Conservation (phyloP, 306 rosid genomes). For the Malus sylvestris region DNA sequence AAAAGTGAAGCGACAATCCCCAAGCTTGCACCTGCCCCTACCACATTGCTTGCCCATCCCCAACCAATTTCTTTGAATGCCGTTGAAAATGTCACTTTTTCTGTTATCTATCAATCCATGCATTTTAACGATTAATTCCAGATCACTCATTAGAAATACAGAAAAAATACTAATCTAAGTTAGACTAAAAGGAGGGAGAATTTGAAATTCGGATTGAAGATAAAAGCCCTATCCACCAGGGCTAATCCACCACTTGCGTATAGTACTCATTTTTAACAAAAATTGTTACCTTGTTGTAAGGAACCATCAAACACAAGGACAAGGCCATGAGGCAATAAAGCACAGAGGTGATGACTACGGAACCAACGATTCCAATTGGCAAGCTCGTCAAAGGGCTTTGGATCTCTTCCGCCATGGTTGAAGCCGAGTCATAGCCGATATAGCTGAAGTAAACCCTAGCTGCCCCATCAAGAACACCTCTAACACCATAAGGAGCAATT, state of each 20-base stretch:
- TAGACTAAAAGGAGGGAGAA: background rate
- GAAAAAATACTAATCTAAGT: background rate
- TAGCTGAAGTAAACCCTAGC: slow-evolving; percentile 85
- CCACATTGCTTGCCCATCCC: slow-evolving; percentile 80
- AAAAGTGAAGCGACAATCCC: slow-evolving; percentile 75
- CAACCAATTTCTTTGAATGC: slow-evolving; percentile 68
- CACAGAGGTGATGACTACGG: slow-evolving; percentile 72
- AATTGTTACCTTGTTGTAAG: slow-evolving; percentile 53
- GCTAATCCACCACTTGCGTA: background rate
- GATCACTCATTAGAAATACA: background rate
- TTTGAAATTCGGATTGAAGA: no score
- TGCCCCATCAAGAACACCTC: slow-evolving; percentile 83
- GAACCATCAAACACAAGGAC: slow-evolving; percentile 72
- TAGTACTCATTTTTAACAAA: background rate
- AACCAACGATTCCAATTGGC: slow-evolving; percentile 84
- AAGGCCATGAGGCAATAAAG: slow-evolving; percentile 88
- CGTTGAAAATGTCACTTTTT: slow-evolving; percentile 53
- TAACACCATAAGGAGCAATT: slow-evolving; percentile 60
- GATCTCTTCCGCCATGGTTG: slow-evolving; percentile 94
- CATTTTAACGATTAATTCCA: background rate
- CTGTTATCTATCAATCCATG: slow-evolving; percentile 40
- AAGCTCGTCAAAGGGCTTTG: slow-evolving; percentile 62
- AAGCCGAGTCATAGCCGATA: slow-evolving; percentile 92
- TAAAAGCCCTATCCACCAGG: background rate
- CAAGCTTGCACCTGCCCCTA: slow-evolving; percentile 82